Conservation (phyloP, 2,329 filamentous ascomycete species). For the Aspergillus vadensis region DNA sequence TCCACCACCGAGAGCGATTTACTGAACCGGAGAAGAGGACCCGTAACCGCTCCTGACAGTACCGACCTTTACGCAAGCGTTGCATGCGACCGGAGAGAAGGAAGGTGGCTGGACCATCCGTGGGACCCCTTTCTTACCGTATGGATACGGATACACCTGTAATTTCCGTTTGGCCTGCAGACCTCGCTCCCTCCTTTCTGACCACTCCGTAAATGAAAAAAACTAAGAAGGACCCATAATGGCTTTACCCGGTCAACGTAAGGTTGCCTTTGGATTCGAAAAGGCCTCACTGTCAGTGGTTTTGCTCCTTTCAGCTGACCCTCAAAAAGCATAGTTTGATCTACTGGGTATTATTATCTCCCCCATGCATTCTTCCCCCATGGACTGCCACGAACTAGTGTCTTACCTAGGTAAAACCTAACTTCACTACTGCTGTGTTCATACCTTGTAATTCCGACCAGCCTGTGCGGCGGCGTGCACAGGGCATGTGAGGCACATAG, state of each 20-base stretch:
- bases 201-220: not conserved
- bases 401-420: not conserved
- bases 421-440: not conserved
- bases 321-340: not conserved
- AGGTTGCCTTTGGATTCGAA: slow-evolving; percentile 15
- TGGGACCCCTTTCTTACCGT: slow-evolving; percentile 12
- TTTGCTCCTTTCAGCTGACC: slow-evolving; percentile 7
- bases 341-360: not conserved
- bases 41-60: slow-evolving; percentile 43
- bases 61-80: slow-evolving; percentile 33
- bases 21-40: slow-evolving; percentile 41
- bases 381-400: not conserved
- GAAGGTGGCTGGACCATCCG: slow-evolving; percentile 23
- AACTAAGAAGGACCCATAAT: slow-evolving; percentile 11
- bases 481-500: slow-evolving; percentile 25
- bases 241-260: slow-evolving; percentile 9
- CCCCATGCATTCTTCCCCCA: slow-evolving; percentile 2
- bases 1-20: slow-evolving; percentile 20
- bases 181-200: slow-evolving; percentile 1
- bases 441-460: slow-evolving; percentile 2
- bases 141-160: not conserved
- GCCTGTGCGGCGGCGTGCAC: slow-evolving; percentile 8
- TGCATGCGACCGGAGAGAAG: slow-evolving; percentile 36
- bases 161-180: slow-evolving; percentile 12
- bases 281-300: slow-evolving; percentile 17